Evolutionary conservation across 768 basidiomycete species (phyloP).

Genomic region (Coprinopsis strossmayeri): DNA sequence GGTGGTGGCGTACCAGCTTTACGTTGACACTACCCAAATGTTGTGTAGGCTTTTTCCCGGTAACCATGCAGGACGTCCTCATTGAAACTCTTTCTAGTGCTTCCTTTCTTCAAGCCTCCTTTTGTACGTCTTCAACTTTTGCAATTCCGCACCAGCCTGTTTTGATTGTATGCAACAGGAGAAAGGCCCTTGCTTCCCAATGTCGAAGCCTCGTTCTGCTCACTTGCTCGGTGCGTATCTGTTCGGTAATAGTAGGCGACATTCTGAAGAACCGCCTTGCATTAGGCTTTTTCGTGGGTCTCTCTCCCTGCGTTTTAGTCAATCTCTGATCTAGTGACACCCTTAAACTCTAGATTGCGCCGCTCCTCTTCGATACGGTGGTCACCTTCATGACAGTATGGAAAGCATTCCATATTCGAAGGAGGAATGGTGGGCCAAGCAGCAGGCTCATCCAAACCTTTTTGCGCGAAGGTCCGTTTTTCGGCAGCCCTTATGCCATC

Average conservation of each 20-base stretch:
- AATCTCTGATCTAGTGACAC: not conserved
- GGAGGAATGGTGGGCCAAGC: conserved; percentile 67
- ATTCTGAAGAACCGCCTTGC: conserved; percentile 10
- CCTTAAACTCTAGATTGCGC: conserved; percentile 55
- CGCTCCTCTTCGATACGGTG: conserved; percentile 73
- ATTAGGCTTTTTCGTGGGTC: conserved; percentile 53
- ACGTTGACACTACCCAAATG: conserved; percentile 76
- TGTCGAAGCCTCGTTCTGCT: conserved; percentile 77
- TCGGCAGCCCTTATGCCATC: not conserved
- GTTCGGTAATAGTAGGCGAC: conserved; percentile 7
- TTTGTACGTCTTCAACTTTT: conserved; percentile 41
- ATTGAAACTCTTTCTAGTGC: conserved; percentile 32
- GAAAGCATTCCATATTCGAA: conserved; percentile 73
- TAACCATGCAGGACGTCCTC: not conserved
- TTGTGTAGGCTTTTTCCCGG: conserved; percentile 38
- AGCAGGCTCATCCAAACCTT: conserved; percentile 81
- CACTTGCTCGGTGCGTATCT: conserved; percentile 61
- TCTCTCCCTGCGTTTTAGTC: conserved; percentile 2
- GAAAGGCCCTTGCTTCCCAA: conserved; percentile 70
- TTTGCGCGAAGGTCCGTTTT: conserved; percentile 60
- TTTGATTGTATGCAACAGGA: conserved; percentile 21
- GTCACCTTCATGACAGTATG: conserved; percentile 76
- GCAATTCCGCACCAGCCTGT: not conserved
- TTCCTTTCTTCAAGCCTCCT: conserved; percentile 60
- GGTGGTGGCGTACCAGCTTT: conserved; percentile 76